Conservation (phyloP, 202 grass and related monocot genomes). For the Zizania palustris region DNA sequence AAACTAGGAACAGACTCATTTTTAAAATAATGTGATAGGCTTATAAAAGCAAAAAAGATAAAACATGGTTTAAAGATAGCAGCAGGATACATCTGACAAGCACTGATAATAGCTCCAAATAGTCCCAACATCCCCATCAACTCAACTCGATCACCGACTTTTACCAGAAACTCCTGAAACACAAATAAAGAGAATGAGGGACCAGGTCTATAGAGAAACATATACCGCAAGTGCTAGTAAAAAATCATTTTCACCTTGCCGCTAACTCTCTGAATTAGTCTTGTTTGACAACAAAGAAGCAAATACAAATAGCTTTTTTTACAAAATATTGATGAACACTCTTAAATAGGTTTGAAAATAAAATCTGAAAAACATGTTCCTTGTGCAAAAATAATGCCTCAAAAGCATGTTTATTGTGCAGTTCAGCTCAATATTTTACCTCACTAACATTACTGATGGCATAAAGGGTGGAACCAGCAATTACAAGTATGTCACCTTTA, state of each 20-base stretch:
- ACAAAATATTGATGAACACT: background rate
- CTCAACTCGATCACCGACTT: conserved; percentile 61
- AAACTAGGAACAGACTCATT: background rate
- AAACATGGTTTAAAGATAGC: background rate
- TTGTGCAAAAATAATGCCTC: too few relatives aligned
- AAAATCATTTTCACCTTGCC: background rate
- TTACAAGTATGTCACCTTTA: conserved; percentile 70
- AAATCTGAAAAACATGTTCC: background rate
- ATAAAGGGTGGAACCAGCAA: conserved; percentile 65
- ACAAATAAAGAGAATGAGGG: background rate
- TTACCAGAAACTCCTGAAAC: conserved; percentile 66
- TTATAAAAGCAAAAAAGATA: background rate
- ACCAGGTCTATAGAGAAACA: background rate
- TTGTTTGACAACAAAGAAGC: background rate
- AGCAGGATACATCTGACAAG: conserved; percentile 68
- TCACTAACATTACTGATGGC: conserved; percentile 74
- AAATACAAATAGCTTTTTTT: background rate
- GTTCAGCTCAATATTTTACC: conserved; percentile 49
- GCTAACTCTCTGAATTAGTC: background rate
- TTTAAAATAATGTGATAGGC: background rate
- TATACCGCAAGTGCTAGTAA: background rate
- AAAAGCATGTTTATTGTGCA: background rate
- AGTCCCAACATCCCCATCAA: conserved; percentile 76
- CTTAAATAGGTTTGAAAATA: background rate
- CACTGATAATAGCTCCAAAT: conserved; percentile 70